Base-by-base conservation (phyloP, 2,329 filamentous ascomycete species). In the Apiospora phragmitis region DNA sequence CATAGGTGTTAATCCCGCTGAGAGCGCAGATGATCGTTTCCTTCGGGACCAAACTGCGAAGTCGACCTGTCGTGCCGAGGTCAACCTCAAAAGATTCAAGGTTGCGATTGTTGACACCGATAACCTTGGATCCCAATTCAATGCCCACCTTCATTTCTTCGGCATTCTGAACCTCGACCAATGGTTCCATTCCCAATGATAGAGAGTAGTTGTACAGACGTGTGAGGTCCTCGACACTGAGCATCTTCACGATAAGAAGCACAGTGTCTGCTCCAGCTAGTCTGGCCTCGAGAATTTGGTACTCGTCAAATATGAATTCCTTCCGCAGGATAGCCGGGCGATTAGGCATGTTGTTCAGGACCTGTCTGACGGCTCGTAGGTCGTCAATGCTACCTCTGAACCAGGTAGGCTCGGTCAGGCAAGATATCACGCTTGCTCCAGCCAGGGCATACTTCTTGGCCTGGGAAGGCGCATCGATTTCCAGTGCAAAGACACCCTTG, bases 321-420 rank as follows among this genome's bases (percentile, higher is more conserved):
- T 99, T 99, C 32, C 97, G 91, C 41, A 99, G 84, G 16, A 99
- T 89, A 1, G 95, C 97, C 3, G 96, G 97, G 68, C 96, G 89
- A 79, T 98, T 97, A 1, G 94, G 92, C 91, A 99, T 94, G 16
- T 93, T 92, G 76, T 94, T 90, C n/a, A 99, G 85, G 67, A 93
- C 94, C 81, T 95, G 93, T 62, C 96, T 90, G 41, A 98, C 96
- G 43, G 92, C 90, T 72, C 93, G 90, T 69, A 99, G 84, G 79
- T 99, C 96, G 71, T 99, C 95, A 72, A 99, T 95, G 81, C 93
- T 97, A 66, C 96, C 96, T 83, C 98, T 98, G 86, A 99, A 99
- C 96, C 96, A 99, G 79, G 98, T 93, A 0, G 97, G 96, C 82
- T 99, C 96, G 0, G 96, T 99, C 65, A 99, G 88, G n/a, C 99